Evolutionary conservation across 2,329 filamentous ascomycete species (phyloP), one percentile per base, ranked within the genome.

Genomic region (Xylaria sp.): DNA sequence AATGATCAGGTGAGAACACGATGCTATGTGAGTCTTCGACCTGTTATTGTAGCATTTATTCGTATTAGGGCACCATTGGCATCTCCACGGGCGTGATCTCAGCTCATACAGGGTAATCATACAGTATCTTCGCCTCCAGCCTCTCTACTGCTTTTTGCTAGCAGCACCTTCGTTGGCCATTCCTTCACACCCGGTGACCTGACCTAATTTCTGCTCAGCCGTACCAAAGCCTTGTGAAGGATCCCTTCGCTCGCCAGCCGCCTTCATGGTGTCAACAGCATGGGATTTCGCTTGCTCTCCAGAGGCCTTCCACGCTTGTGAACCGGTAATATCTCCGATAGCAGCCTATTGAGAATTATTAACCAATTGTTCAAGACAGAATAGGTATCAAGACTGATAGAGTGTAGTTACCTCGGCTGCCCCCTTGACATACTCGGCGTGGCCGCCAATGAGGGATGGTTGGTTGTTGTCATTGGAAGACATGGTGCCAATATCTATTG

Each of bases 351-450:
- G 12, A n/a, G 36, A 46, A 3, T 39, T 25, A 41, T 71, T 23
- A 71, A 56, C 25, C 25, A 52, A 33, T 13, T 7, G 48, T 54
- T 31, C 4, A 15, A 18, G 2, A 1, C 20, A 25, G 48, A 2
- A 3, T 48, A 4, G n/a, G 25, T 25, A 8, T 51, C 12, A 61
- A 20, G 25, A 13, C 7, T 2, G 20, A 28, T 15, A 31, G n/a
- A 12, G n/a, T 18, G 31, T 31, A 76, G 80, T 66, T 79, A 90
- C 91, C 82, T 91, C 89, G 64, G 88, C 86, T 7, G 88, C 88
- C 62, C 90, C 91, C 76, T 92, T 92, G 75, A 88, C 85, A 75
- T 91, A 93, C 76, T 92, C 88, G 39, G 85, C 89, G 77, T 92
- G 91, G 51, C 86, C 85, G 67, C 85, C 83, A 52, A 92, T 76